Evolutionary conservation across 768 basidiomycete species (phyloP).

Genomic region (Suillus alpinus): DNA sequence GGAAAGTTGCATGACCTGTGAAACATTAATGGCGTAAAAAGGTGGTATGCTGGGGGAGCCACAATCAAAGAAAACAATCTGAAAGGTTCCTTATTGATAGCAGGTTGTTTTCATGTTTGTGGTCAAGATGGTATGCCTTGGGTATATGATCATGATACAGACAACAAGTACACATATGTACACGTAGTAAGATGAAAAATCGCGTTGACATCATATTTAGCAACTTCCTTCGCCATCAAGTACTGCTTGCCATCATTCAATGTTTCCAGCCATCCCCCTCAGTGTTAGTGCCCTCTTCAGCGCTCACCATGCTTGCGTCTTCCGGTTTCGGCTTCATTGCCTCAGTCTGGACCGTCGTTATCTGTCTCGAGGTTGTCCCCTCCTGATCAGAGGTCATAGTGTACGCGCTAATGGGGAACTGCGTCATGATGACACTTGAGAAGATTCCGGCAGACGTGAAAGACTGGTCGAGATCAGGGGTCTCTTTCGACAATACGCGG

Average conservation of each 20-base stretch:
- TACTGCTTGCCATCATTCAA: not conserved
- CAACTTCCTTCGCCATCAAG: not conserved
- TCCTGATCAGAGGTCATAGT: not conserved
- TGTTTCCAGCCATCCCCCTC: not conserved
- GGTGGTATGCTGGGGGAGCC: not conserved
- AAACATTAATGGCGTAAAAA: not conserved
- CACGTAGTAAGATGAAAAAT: not conserved
- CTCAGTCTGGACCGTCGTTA: not conserved
- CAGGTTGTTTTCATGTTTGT: not conserved
- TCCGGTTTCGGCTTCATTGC: not conserved
- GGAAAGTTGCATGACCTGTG: not conserved
- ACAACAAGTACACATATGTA: not conserved
- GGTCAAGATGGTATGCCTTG: not conserved
- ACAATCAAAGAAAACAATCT: too few species aligned
- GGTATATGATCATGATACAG: not conserved
- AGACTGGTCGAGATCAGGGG: conserved; percentile 8
- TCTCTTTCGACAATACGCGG: conserved; percentile 11
- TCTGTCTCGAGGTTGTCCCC: not conserved
- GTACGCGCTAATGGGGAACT: not conserved
- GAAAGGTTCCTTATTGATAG: not conserved
- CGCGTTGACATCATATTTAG: not conserved
- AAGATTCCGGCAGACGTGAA: not conserved
- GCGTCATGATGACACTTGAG: not conserved
- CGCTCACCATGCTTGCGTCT: not conserved
- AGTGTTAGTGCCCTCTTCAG: not conserved